Evolutionary conservation across 2,329 filamentous ascomycete genomes (phyloP).

Genomic region (Trichoderma guizhouense): DNA sequence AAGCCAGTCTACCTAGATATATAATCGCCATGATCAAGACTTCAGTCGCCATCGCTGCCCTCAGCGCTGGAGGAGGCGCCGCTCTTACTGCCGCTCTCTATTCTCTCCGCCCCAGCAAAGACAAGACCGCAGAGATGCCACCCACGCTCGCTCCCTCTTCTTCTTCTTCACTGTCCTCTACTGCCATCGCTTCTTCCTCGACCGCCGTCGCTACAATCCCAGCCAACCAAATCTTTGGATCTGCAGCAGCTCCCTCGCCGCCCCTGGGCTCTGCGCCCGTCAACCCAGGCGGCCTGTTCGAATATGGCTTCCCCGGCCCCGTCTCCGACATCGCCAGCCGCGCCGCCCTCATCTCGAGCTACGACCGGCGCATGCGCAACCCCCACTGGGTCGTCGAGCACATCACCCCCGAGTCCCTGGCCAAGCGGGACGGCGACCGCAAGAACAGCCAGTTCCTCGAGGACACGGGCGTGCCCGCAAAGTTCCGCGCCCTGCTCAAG

Average conservation of each 20-base stretch:
- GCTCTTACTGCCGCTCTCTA: slow-evolving; percentile 69
- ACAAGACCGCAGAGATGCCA: slow-evolving; percentile 43
- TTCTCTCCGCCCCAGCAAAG: slow-evolving; percentile 49
- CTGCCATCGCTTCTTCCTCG: slow-evolving; percentile 29
- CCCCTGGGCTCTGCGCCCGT: slow-evolving; percentile 48
- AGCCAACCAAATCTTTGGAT: slow-evolving; percentile 54
- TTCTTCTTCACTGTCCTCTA: slow-evolving; percentile 31
- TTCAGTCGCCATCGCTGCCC: slow-evolving; percentile 70
- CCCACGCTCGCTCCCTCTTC: slow-evolving; percentile 31
- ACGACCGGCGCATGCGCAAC: slow-evolving; percentile 86
- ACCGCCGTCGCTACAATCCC: slow-evolving; percentile 41
- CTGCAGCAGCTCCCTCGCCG: slow-evolving; percentile 29
- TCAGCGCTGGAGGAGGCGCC: slow-evolving; percentile 73
- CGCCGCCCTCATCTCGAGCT: slow-evolving; percentile 76
- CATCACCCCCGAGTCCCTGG: slow-evolving; percentile 84
- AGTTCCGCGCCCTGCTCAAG: slow-evolving; percentile 84
- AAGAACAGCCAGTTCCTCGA: slow-evolving; percentile 81
- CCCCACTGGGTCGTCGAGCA: slow-evolving; percentile 95
- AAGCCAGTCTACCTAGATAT: neutral
- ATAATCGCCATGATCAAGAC: slow-evolving; percentile 66
- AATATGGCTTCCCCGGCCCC: slow-evolving; percentile 91
- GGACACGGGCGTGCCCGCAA: slow-evolving; percentile 72
- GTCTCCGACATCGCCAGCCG: slow-evolving; percentile 77
- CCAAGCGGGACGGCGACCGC: slow-evolving; percentile 72
- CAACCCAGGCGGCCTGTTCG: slow-evolving; percentile 72